Conservation (phyloP, 306 rosid genomes). For the Argentina anserina region DNA sequence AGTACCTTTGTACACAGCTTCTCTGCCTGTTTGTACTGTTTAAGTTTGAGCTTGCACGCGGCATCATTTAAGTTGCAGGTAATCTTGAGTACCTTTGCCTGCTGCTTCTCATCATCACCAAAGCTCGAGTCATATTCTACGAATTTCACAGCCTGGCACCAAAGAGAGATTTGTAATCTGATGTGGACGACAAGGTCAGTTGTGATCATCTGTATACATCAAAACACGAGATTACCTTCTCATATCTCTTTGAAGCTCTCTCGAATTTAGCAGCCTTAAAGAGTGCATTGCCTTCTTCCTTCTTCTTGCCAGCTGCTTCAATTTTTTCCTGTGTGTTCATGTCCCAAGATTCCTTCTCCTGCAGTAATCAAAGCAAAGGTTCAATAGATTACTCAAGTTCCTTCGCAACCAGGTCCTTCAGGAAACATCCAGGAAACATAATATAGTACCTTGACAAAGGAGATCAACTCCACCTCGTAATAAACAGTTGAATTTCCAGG, state of each 20-base stretch:
- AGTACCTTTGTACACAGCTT: constrained; percentile 40
- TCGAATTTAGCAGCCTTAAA: constrained; percentile 42
- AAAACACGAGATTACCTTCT: constrained; percentile 10
- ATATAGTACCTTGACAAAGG: constrained; percentile 64
- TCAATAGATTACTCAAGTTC: neutral
- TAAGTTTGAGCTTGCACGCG: constrained; percentile 42
- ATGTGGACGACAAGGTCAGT: neutral
- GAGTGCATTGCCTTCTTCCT: constrained; percentile 45
- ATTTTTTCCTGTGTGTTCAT: constrained; percentile 39
- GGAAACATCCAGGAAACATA: neutral
- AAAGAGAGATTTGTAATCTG: neutral
- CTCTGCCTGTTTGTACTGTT: constrained; percentile 34
- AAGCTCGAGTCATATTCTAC: constrained; percentile 38
- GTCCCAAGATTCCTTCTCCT: constrained; percentile 52
- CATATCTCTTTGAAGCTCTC: constrained; percentile 48
- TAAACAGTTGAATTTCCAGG: constrained; percentile 66
- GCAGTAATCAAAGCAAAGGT: neutral
- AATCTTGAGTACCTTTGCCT: constrained; percentile 29
- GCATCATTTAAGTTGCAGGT: constrained; percentile 40
- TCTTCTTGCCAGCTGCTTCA: constrained; percentile 41
- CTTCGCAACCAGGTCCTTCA: neutral
- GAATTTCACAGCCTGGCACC: constrained; percentile 28
- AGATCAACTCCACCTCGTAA: constrained; percentile 73
- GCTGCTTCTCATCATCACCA: constrained; percentile 38
- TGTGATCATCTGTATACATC: too few relatives aligned